phyloP scores from a whole-genome alignment of 1,139 yeast genomes.

The Dujonia santamariae region DNA sequence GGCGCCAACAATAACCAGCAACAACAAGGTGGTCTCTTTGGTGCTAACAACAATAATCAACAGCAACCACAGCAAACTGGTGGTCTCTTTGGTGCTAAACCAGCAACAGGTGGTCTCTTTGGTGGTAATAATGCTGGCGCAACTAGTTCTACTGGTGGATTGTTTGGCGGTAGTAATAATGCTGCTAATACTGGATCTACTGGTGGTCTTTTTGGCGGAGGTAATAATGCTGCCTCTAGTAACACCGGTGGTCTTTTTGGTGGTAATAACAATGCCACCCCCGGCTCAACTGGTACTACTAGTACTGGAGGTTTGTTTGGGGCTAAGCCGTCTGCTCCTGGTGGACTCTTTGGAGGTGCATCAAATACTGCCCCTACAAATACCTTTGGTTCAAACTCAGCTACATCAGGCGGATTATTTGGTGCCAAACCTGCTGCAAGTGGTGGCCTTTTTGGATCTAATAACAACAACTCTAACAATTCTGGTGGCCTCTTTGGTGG shows the following conservation, averaged over 20 bases:
- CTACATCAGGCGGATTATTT: slow-evolving; percentile 13
- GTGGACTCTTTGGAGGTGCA: too few relatives aligned
- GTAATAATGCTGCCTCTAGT: slow-evolving; percentile 10
- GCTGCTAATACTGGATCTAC: slow-evolving; percentile 14
- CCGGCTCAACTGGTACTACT: too few relatives aligned
- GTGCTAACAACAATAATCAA: slow-evolving; percentile 32
- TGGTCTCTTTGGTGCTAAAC: slow-evolving; percentile 22
- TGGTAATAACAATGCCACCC: slow-evolving; percentile 15
- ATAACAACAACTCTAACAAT: slow-evolving; percentile 12
- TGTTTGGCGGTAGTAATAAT: slow-evolving; percentile 15
- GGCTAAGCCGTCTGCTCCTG: too few relatives aligned
- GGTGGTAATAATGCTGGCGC: slow-evolving; percentile 22
- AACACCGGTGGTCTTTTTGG: slow-evolving; percentile 40
- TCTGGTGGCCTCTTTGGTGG: slow-evolving; percentile 17
- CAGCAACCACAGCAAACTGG: too few relatives aligned
- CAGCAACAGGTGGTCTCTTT: slow-evolving; percentile 17
- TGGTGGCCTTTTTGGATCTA: slow-evolving; percentile 42
- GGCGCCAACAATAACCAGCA: slow-evolving; percentile 15
- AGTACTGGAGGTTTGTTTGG: too few relatives aligned
- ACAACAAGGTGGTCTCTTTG: slow-evolving; percentile 18
- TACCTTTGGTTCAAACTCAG: too few relatives aligned
- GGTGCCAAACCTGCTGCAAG: slow-evolving; percentile 12
- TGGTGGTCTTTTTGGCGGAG: slow-evolving; percentile 27
- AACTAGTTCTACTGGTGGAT: slow-evolving; percentile 17
- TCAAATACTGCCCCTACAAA: too few relatives aligned